A percentile compares a stretch with the other conserved stretches of the same genome.
Conservation (phyloP, 192 early-diverging fungal genomes). For the Coemansia sp. region DNA sequence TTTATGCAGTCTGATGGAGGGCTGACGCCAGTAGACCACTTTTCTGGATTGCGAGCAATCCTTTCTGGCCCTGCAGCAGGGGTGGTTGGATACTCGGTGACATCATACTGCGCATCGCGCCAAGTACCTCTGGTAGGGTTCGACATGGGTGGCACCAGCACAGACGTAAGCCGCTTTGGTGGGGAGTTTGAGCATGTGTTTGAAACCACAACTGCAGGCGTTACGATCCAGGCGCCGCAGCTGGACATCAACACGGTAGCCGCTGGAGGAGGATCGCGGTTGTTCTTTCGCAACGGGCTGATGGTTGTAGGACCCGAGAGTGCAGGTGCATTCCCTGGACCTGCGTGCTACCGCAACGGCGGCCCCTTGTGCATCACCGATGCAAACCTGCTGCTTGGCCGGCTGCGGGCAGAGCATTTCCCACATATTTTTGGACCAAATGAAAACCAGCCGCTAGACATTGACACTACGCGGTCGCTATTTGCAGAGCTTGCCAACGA, state of each 20-base stretch:
- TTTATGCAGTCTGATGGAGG: conserved; percentile 99
- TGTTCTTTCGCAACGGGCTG: conserved; percentile 91
- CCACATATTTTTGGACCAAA: conserved; percentile 90
- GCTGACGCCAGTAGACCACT: conserved; percentile 77
- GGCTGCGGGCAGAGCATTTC: conserved; percentile 81
- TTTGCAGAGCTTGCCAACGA: conserved; percentile 65
- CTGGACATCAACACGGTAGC: conserved; percentile 96
- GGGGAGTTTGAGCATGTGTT: conserved; percentile 90
- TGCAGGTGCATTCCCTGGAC: conserved; percentile 91
- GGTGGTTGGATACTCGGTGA: conserved; percentile 81
- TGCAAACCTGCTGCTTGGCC: conserved; percentile 87
- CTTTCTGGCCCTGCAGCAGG: conserved; percentile 95
- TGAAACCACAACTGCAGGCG: conserved; percentile 87
- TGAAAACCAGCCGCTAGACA: conserved; percentile 79
- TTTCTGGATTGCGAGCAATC: conserved; percentile 86
- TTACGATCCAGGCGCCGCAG: conserved; percentile 94
- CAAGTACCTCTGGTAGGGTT: conserved; percentile 83
- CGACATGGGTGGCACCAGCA: conserved; percentile 93
- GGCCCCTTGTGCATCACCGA: conserved; percentile 93
- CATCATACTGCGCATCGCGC: conserved; percentile 40
- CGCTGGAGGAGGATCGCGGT: conserved; percentile 89
- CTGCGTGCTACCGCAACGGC: conserved; percentile 92
- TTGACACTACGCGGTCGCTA: conserved; percentile 56
- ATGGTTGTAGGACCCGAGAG: conserved; percentile 93
- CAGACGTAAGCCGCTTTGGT: conserved; percentile 90